Base-by-base conservation (phyloP, 2,329 filamentous ascomycete genomes). In the Coniella vitis region DNA sequence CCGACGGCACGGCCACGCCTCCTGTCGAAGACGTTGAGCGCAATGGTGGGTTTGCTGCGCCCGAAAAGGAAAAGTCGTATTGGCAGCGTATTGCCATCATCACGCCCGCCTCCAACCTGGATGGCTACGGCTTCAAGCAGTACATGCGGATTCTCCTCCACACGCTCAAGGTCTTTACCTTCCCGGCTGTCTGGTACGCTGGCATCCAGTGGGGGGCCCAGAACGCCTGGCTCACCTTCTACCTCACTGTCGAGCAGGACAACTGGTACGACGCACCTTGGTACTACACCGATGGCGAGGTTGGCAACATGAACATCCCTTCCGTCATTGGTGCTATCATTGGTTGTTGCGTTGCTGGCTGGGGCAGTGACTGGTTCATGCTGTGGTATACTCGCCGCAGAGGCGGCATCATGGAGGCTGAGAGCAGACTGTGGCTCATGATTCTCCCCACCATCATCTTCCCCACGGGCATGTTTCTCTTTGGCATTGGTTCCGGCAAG, bases 211-310 rank as follows among this genome's bases (percentile, higher is more conserved):
- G 64, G 52, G 63, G 63, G 14, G 61, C 61, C 4, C 78, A 81
- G 59, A 77, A 79, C 54, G 75, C 77, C n/a, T 79, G 77, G 62
- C 63, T 81, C 19, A 75, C 74, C 1, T 80, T 81, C 58, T 64
- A 64, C 43, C 58, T 65, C 22, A 81, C 77, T 0, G 69, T 80
- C 1, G 70, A 79, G 57, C 74, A 81, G 55, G 75, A 78, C 53
- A 56, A 60, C 35, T 64, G 60, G 53, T 65, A 63, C 56, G 64
- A 60, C 46, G 39, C 57, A 20, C 62, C 62, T 7, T 64, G 62
- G 52, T 60, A 60, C 51, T 65, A 64, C 42, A 53, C 52, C 4
- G 56, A 62, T 10, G 59, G 61, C 16, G 54, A 63, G 45, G 62
- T 65, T 38, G 63, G 63, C 34, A 49, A 52, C 46, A 54, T 51